A percentile compares a stretch with the other conserved stretches of the same genome.
phyloP scores from a whole-genome alignment of 352 stramenopile species.

The Peronospora farinosa region DNA sequence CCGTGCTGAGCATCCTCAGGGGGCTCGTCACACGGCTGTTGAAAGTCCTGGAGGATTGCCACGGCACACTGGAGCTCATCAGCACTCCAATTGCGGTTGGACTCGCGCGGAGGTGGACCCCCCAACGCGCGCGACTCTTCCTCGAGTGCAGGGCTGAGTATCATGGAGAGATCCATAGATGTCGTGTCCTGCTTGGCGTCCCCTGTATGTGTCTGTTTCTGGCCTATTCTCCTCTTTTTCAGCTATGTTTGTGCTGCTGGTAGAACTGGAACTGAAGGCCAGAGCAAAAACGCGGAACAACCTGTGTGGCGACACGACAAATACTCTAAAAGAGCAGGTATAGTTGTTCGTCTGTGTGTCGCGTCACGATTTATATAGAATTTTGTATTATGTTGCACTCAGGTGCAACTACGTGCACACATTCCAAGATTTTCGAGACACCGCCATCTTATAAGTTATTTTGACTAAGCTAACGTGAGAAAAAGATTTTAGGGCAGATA shows the following conservation, averaged over 20 bases:
- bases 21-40: slow-evolving; percentile 20
- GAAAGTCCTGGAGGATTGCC: slow-evolving; percentile 60
- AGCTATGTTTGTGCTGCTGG: slow-evolving; percentile 13
- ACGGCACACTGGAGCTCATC: slow-evolving; percentile 59
- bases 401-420: slow-evolving; percentile 20
- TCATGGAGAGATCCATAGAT: slow-evolving; percentile 49
- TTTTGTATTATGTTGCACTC: slow-evolving; percentile 28
- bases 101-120: slow-evolving; percentile 5
- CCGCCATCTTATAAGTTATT: neutral
- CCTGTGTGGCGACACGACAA: slow-evolving; percentile 34
- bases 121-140: slow-evolving; percentile 17
- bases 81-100: slow-evolving; percentile 32
- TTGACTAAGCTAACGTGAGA: neutral
- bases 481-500: neutral
- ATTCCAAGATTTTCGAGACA: slow-evolving; percentile 13
- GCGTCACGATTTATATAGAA: slow-evolving; percentile 31
- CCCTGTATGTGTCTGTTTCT: slow-evolving; percentile 1
- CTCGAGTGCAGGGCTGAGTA: slow-evolving; percentile 38
- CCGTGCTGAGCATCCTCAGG: slow-evolving; percentile 1
- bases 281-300: slow-evolving; percentile 39
- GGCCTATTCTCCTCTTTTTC: slow-evolving; percentile 5
- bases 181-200: neutral
- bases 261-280: slow-evolving; percentile 35
- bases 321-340: slow-evolving; percentile 16
- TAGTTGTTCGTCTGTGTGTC: slow-evolving; percentile 37